These are phyloP conservation scores for Puccinia polysora DNA, from an alignment of 1,284 basidiomycete species.

Conservation along the genomic window DNA sequence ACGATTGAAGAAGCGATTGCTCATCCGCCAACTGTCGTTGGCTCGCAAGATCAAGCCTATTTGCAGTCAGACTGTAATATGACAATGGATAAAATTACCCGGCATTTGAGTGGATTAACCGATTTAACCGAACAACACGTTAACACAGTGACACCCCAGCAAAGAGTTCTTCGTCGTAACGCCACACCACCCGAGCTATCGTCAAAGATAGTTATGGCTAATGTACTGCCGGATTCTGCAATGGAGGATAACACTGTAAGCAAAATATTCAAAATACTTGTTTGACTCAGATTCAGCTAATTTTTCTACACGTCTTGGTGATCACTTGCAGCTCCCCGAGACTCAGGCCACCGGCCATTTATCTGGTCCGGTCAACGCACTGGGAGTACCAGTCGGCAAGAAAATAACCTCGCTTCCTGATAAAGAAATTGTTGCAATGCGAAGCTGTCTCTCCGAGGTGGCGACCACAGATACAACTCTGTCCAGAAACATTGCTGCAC, in stretches of 20 bases:
- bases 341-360: constrained; percentile 35
- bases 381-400: constrained; percentile 18
- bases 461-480: constrained; percentile 33
- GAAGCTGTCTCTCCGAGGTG: background rate
- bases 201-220: constrained; percentile 27
- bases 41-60: background rate
- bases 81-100: constrained; percentile 39
- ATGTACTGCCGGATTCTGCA: constrained; percentile 17
- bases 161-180: constrained; percentile 8
- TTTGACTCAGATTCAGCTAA: background rate
- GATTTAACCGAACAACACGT: constrained; percentile 1
- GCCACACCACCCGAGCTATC: constrained; percentile 21
- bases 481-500: constrained; percentile 21
- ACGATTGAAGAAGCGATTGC: constrained; percentile 37
- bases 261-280: background rate
- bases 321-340: constrained; percentile 23
- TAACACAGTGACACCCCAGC: constrained; percentile 13
- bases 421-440: constrained; percentile 21
- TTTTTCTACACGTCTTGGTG: too few species aligned
- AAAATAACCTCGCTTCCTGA: constrained; percentile 1
- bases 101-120: constrained; percentile 38
- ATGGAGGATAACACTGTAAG: constrained; percentile 42
- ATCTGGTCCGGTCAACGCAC: constrained; percentile 15
- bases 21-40: constrained; percentile 29
- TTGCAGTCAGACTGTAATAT: background rate